Base-by-base conservation (phyloP, 2,329 filamentous ascomycete genomes). In the Mollisiaceae sp. region DNA sequence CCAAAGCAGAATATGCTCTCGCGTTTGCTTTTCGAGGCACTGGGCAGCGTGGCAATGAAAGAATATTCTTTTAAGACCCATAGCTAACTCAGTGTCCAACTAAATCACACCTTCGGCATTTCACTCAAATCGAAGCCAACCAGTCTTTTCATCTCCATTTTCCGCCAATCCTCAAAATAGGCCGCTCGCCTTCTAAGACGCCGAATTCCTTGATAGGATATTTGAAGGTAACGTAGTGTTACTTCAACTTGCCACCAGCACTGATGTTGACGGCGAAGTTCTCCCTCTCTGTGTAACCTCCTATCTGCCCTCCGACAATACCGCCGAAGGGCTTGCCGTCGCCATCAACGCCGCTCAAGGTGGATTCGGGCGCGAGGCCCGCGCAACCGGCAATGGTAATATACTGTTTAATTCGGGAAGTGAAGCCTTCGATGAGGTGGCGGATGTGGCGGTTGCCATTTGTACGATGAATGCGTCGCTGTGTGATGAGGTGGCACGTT, bases 391-490 rank as follows among this genome's bases (percentile, higher is more conserved):
- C 64, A 15, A 72, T 50, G 60, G 52, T 50, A 24, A 64, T 69
- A 39, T 69, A 71, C n/a, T 66, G 65, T 56, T 70, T 66, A 9
- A 75, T 62, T 18, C 66, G 8, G 41, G 67, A 67, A 14, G 69
- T 70, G 62, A 75, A 68, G 32, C 63, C 65, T 8, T 71, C 69
- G 76, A 82, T 73, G 73, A 45, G 76, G 79, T 45, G 69, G 71
- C 62, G 79, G 83, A 58, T 76, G 83, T 60, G 76, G 82, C 63
- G 78, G 83, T 65, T 73, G 81, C 43, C 76, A 82, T 45, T 76
- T 85, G 47, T 24, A 75, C 72, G 52, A 75, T 67, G 18, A 70
- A 65, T 2, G 73, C 71, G 50, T 74, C 71, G 58, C 50, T 54
- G 50, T 52, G 9, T 14, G 24, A 41, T 47, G 27, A 15, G 38